A percentile compares a stretch with the other conserved stretches of the same genome.
These are phyloP conservation scores for Fusarium pilosicola DNA, from an alignment of 2,329 filamentous ascomycete genomes.

Conservation along the genomic window DNA sequence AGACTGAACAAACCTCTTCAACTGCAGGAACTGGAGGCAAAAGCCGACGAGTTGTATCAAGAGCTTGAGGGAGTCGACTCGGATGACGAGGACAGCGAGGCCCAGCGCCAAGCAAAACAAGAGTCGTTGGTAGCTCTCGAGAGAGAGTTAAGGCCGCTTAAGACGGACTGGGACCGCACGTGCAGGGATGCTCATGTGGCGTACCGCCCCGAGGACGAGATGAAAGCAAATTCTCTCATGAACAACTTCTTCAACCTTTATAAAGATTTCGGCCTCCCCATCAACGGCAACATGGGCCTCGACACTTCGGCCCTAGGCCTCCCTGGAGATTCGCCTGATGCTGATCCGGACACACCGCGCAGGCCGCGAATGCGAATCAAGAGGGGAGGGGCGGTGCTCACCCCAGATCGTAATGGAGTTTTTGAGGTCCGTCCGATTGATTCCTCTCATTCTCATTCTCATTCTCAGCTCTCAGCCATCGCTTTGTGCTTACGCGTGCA, in stretches of 20 bases:
- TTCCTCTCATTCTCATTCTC: too few relatives aligned
- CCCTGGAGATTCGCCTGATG: background rate
- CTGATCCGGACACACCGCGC: background rate
- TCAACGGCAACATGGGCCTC: background rate
- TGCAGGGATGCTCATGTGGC: slow-evolving; percentile 7
- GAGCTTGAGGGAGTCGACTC: background rate
- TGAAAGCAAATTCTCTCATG: slow-evolving; percentile 6
- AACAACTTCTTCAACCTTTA: background rate
- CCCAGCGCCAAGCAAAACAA: background rate
- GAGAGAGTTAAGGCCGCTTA: background rate
- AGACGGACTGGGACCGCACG: slow-evolving; percentile 1
- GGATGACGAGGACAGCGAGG: background rate
- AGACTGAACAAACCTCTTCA: background rate
- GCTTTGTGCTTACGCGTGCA: background rate
- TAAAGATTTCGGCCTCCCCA: background rate
- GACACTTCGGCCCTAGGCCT: background rate
- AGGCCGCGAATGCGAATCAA: background rate
- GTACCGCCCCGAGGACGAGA: slow-evolving; percentile 9
- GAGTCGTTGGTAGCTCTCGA: background rate
- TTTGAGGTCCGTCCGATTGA: slow-evolving; percentile 11
- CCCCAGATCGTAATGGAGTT: background rate
- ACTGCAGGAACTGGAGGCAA: background rate
- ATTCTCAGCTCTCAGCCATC: background rate
- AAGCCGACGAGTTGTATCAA: background rate
- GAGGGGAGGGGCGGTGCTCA: background rate